Evolutionary conservation across 2,329 filamentous ascomycete genomes (phyloP).

Genomic region (Penicillium sp.): DNA sequence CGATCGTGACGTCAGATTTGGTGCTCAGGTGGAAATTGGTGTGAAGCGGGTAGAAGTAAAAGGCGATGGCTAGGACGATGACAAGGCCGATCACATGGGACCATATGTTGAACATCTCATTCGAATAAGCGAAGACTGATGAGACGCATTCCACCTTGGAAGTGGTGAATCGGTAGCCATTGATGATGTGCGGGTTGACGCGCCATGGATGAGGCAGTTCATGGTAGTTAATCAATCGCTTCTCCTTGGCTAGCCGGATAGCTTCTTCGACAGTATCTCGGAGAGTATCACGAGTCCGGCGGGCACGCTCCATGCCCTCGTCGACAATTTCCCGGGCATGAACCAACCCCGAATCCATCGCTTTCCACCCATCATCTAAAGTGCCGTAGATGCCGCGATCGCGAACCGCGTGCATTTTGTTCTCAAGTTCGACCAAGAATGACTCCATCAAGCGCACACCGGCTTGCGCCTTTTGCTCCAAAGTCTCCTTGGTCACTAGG

Average conservation of each 20-base stretch:
- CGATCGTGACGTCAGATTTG: conserved; percentile 84
- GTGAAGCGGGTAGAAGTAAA: conserved; percentile 92
- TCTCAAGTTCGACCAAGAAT: conserved; percentile 82
- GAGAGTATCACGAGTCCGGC: conserved; percentile 74
- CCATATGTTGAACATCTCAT: conserved; percentile 98
- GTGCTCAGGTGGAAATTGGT: conserved; percentile 82
- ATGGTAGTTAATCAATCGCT: conserved; percentile 82
- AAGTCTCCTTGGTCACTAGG: conserved; percentile 74
- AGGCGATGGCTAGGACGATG: conserved; percentile 80
- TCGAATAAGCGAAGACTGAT: conserved; percentile 80
- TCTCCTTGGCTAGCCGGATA: conserved; percentile 69
- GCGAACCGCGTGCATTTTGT: conserved; percentile 72
- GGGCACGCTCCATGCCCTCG: conserved; percentile 77
- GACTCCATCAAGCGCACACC: conserved; percentile 82
- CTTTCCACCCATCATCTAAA: conserved; percentile 73
- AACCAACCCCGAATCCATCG: conserved; percentile 74
- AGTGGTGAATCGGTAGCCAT: conserved; percentile 90
- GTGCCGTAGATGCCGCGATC: conserved; percentile 75
- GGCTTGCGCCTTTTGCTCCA: conserved; percentile 88
- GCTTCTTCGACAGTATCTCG: conserved; percentile 83
- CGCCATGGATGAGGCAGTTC: conserved; percentile 90
- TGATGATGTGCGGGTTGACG: conserved; percentile 88
- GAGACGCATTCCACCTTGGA: conserved; percentile 84
- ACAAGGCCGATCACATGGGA: conserved; percentile 88
- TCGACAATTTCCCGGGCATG: conserved; percentile 74